phyloP scores from a whole-genome alignment of 2,329 filamentous ascomycete genomes.

The Phoma sp. region DNA sequence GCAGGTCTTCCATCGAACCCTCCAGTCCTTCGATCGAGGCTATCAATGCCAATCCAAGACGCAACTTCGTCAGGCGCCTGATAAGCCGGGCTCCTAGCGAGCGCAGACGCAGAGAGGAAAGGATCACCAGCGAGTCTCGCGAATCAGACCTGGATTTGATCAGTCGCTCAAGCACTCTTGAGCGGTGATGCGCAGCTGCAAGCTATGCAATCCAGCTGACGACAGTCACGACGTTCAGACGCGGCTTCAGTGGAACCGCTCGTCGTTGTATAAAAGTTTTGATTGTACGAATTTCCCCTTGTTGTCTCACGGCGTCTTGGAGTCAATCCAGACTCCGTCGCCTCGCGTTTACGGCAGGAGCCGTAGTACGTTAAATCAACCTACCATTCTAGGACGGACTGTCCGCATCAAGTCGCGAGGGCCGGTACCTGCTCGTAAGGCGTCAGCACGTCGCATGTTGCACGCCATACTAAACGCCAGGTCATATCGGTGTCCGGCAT shows the following conservation, averaged over 20 bases:
- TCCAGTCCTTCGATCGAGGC: slow-evolving; percentile 39
- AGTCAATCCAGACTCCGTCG: neutral
- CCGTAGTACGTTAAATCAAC: slow-evolving; percentile 15
- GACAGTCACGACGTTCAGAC: slow-evolving; percentile 15
- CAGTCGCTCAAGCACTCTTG: slow-evolving; percentile 47
- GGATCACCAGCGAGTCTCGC: slow-evolving; percentile 39
- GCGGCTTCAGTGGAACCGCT: slow-evolving; percentile 23
- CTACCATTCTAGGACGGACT: slow-evolving; percentile 12
- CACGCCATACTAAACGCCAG: neutral
- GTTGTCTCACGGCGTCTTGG: slow-evolving; percentile 19
- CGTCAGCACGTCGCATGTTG: slow-evolving; percentile 4
- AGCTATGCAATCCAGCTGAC: slow-evolving; percentile 28
- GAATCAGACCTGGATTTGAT: slow-evolving; percentile 39
- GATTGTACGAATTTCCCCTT: slow-evolving; percentile 28
- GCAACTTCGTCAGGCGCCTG: slow-evolving; percentile 50
- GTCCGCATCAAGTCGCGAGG: slow-evolving; percentile 14
- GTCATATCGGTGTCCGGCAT: slow-evolving; percentile 14
- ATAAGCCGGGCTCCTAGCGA: slow-evolving; percentile 53
- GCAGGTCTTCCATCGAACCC: slow-evolving; percentile 35
- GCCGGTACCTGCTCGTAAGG: slow-evolving; percentile 6
- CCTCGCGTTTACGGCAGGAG: no score
- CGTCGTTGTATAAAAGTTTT: slow-evolving; percentile 26
- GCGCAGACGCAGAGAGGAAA: slow-evolving; percentile 45
- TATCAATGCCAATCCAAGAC: slow-evolving; percentile 38
- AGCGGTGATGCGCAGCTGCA: slow-evolving; percentile 32